A percentile compares a stretch with the other conserved stretches of the same genome.
phyloP scores from a whole-genome alignment of 2,329 filamentous ascomycete genomes.

The Exophiala sideris region DNA sequence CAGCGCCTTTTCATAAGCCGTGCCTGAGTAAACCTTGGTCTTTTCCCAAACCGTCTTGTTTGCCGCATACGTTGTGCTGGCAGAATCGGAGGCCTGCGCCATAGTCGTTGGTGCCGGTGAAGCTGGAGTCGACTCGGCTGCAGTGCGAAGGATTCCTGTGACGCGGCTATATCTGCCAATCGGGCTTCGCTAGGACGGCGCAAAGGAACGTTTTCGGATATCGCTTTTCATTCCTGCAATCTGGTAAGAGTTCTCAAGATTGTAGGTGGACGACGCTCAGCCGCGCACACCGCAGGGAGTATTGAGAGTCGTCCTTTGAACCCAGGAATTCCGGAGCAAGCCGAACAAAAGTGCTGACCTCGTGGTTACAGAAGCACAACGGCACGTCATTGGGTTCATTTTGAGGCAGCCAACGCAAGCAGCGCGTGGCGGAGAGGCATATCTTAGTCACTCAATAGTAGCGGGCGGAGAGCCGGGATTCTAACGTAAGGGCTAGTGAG shows the following conservation, averaged over 20 bases:
- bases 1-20: constrained; percentile 43
- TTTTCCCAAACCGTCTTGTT: constrained; percentile 52
- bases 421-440: constrained; percentile 1
- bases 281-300: constrained; percentile 4
- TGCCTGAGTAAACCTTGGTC: constrained; percentile 45
- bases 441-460: constrained; percentile 17
- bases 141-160: background rate
- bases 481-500: too few species aligned
- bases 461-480: background rate
- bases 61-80: constrained; percentile 4
- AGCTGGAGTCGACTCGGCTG: background rate
- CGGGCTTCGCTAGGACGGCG: background rate
- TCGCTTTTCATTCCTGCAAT: constrained; percentile 1
- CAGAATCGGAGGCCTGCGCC: constrained; percentile 10
- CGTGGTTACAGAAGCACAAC: background rate
- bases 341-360: constrained; percentile 6
- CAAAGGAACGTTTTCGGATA: background rate
- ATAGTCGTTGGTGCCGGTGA: constrained; percentile 3
- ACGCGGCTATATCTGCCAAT: background rate
- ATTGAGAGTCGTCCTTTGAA: background rate
- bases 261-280: background rate
- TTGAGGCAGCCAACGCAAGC: background rate
- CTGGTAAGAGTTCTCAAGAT: background rate
- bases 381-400: constrained; percentile 15
- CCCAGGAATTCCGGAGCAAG: constrained; percentile 14